Evolutionary conservation across 2,329 filamentous ascomycete genomes (phyloP), one percentile per base, ranked within the genome.

Genomic region (Colletotrichum ledebouriae): DNA sequence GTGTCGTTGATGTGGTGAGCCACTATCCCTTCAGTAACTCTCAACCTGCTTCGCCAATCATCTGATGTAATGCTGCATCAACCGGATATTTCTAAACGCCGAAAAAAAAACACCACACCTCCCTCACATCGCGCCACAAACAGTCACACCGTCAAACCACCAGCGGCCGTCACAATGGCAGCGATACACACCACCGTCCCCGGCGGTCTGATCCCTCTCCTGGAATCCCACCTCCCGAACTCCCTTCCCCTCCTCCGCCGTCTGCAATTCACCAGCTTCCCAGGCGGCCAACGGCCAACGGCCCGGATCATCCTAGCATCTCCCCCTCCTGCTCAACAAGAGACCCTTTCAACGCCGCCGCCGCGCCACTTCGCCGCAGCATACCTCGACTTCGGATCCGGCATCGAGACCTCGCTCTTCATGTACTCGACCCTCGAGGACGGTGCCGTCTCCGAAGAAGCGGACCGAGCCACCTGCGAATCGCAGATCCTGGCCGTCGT

Each of bases 371-470:
- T 91, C 73, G 83, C 85, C 0, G 86, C 85, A 0, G 87, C 86
- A 0, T 91, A 89, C 73, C 74, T 90, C 6, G 90, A 93, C 75
- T 81, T 89, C 20, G 85, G 85, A 4, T 82, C 82, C 61, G 82
- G 84, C 0, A 88, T 87, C 0, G 89, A 91, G 74, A 92, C 90
- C 0, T 86, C 92, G 70, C 79, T 88, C 34, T 92, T 87, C 85
- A 73, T 92, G 1, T 92, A 89, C 75, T 83, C 82, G 1, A 85
- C 84, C 0, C 73, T 86, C 3, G 85, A 89, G 67, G 76, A 79
- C 63, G 60, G 69, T 1, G 46, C 71, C 25, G 3, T 39, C 3
- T 60, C 63, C 2, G 62, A 15, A 5, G 15, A 15, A 5, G 15
- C 71, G 0, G 73, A 73, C n/a, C 69, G 71, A 4, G 63, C 70